These are phyloP conservation scores for Exophiala calicioides DNA, from an alignment of 2,329 filamentous ascomycete genomes.

Conservation along the genomic window DNA sequence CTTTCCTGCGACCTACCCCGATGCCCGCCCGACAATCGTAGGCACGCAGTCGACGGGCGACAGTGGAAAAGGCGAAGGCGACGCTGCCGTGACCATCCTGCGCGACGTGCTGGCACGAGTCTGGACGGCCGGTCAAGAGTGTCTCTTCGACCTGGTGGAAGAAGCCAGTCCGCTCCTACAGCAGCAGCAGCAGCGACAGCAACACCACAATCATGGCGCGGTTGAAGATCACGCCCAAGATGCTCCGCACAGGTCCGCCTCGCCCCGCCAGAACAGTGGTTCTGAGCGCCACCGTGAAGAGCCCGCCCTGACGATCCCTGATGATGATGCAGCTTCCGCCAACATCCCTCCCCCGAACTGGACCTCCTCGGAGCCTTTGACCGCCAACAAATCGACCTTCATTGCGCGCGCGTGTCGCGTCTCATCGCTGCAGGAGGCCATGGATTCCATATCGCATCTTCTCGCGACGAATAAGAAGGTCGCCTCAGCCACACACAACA, in stretches of 20 bases:
- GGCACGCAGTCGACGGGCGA: constrained; percentile 77
- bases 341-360: constrained; percentile 59
- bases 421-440: constrained; percentile 68
- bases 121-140: constrained; percentile 74
- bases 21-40: constrained; percentile 69
- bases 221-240: constrained; percentile 25
- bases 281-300: constrained; percentile 1
- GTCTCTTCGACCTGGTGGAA: constrained; percentile 88
- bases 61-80: constrained; percentile 70
- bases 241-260: constrained; percentile 29
- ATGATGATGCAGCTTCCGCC: constrained; percentile 32
- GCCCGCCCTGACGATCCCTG: constrained; percentile 20
- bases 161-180: constrained; percentile 52
- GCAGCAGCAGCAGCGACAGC: constrained; percentile 54
- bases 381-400: constrained; percentile 86
- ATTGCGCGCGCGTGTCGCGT: constrained; percentile 67
- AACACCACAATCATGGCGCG: constrained; percentile 26
- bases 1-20: constrained; percentile 75
- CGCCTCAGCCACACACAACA: constrained; percentile 89
- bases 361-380: constrained; percentile 70
- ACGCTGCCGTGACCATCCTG: constrained; percentile 68
- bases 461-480: constrained; percentile 80
- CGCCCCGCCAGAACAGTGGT: constrained; percentile 6
- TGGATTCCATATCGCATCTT: constrained; percentile 70
- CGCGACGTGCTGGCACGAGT: constrained; percentile 66